Percentiles rank a stretch among this genome's conserved stretches.
Evolutionary conservation across 768 basidiomycete genomes (phyloP).

Genomic region (Boletus edulis): DNA sequence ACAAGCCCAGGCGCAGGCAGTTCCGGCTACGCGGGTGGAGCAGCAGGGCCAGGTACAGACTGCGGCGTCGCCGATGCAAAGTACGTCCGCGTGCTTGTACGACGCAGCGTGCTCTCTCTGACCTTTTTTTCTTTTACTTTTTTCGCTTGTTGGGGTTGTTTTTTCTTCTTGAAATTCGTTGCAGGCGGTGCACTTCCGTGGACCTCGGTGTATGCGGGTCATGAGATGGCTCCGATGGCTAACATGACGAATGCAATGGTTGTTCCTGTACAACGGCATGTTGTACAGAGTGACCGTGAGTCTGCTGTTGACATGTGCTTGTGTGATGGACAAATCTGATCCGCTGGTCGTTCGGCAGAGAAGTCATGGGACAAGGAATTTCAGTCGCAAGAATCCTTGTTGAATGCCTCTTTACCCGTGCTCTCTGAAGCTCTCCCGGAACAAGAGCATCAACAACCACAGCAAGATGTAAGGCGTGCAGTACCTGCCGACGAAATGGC

Average conservation of each 20-base stretch:
- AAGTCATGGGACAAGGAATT: conserved; percentile 64
- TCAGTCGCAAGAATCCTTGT: conserved; percentile 49
- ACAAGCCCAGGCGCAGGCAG: conserved; percentile 1
- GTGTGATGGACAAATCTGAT: not conserved
- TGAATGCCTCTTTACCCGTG: conserved; percentile 23
- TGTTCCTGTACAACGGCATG: conserved; percentile 21
- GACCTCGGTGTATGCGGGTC: conserved; percentile 36
- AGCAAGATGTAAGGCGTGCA: conserved; percentile 26
- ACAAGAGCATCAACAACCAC: conserved; percentile 10
- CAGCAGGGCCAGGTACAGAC: conserved; percentile 11
- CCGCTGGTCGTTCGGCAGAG: conserved; percentile 8
- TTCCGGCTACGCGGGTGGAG: conserved; percentile 7
- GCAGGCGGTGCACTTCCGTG: conserved; percentile 39
- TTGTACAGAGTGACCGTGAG: conserved; percentile 44
- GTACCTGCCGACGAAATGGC: conserved; percentile 63
- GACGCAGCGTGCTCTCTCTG: conserved; percentile 2
- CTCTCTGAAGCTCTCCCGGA: conserved; percentile 3
- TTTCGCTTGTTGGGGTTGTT: not conserved
- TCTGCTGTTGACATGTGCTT: conserved; percentile 2
- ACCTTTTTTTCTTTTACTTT: not conserved
- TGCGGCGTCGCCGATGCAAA: conserved; percentile 3
- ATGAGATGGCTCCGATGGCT: conserved; percentile 40
- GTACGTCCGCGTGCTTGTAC: conserved; percentile 12
- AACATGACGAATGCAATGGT: conserved; percentile 23
- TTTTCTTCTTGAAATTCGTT: not conserved